These are phyloP conservation scores for Lipomyces sp. DNA, from an alignment of 805 yeast genomes.

Conservation along the genomic window DNA sequence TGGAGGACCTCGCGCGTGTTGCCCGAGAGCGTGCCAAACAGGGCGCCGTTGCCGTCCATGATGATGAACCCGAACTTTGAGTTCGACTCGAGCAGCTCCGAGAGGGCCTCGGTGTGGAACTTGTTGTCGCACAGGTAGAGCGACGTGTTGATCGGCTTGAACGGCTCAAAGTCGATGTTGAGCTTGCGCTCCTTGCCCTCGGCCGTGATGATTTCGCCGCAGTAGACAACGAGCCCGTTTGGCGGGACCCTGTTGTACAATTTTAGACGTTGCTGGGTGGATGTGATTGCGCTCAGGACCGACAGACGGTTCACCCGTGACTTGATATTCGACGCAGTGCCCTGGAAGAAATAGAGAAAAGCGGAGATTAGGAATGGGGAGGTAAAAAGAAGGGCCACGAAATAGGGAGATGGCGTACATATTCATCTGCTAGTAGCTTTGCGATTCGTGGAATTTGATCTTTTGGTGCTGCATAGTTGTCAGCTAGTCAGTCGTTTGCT, in stretches of 20 bases:
- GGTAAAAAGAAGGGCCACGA: not conserved
- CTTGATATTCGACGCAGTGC: constrained; percentile 97
- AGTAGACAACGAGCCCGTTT: constrained; percentile 91
- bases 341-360: constrained; percentile 37
- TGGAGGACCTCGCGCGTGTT: constrained; percentile 95
- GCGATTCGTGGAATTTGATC: constrained; percentile 86
- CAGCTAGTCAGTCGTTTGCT: not conserved
- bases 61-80: constrained; percentile 96
- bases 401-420: constrained; percentile 40
- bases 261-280: constrained; percentile 95
- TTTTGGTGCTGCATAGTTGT: constrained; percentile 55
- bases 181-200: constrained; percentile 97
- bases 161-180: constrained; percentile 96
- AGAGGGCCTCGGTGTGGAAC: constrained; percentile 94
- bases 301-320: constrained; percentile 96
- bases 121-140: constrained; percentile 94
- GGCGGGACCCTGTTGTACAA: constrained; percentile 85
- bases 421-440: constrained; percentile 94
- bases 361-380: not conserved
- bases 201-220: constrained; percentile 97
- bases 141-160: constrained; percentile 98
- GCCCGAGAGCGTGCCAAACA: constrained; percentile 93
- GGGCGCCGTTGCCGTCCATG: constrained; percentile 99
- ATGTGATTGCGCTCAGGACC: constrained; percentile 93
- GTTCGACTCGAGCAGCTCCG: constrained; percentile 91